Evolutionary conservation across 176 grass and related monocot genomes (phyloP).

Genomic region (Sorghum bicolor): Sorghum_bicolor_NCBIv3 NC_012870.2:75448501-75449000

Average conservation of each 20-base stretch:
- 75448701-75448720: not conserved
- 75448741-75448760: not conserved
- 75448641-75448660: not conserved
- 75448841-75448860: not conserved
- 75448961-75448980: not conserved
- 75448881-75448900: not conserved
- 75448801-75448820: not conserved
- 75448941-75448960: not conserved
- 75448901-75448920: not conserved
- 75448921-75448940: not conserved
- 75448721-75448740: not conserved
- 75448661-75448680: not conserved
- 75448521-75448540: not conserved
- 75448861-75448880: not conserved
- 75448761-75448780: not conserved
- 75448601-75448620: not conserved
- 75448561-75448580: not conserved
- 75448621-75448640: not conserved
- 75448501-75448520: not conserved
- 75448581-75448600: not conserved
- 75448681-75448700: not conserved
- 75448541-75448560: not conserved
- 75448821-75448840: not conserved
- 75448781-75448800: not conserved
- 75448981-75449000: not conserved